Base-by-base conservation (phyloP, 179 eudicot species). In the Beta corolliflora region DNA sequence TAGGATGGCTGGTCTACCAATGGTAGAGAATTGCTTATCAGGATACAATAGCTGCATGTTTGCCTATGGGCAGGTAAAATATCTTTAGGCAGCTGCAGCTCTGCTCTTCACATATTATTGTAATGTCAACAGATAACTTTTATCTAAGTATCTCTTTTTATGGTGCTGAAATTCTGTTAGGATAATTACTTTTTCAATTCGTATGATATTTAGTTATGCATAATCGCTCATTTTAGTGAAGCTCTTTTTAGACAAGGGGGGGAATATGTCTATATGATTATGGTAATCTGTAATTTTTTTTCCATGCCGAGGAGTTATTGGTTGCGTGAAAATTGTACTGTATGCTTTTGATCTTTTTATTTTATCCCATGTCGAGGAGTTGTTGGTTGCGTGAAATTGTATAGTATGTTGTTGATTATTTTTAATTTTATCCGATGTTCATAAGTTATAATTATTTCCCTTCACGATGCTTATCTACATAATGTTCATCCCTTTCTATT, bases 31-130 rank as follows among this genome's bases (percentile, higher is more conserved):
- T 86, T 97, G 98, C 83, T 86, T 97, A 83, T 97, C 97, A 76
- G 99, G 99, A 74, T 97, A 97, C 77, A 93, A 97, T 68, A 97
- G 99, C 81, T 97, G 98, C 82, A 90, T 97, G 91, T 97, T 97
- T 83, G 98, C 99, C 12, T 97, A 97, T 79, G 99, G 98, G 70
- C 99, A 97, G 98, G 99, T 97, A 85, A 66, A n/a, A 55, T 54
- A 13, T 41, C 72, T 14, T 41, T 61, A 46, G 2, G 29, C 14
- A 44, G 58, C 60, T 75, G 29, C 14, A 44, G 58, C 60, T 75
- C 18, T 69, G 52, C 60, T 15, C 21, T 52, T 73, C 78, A 60
- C 56, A 23, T 16, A 9, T 0, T 25, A 23, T 59, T 16, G 2
- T 4, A 56, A 63, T 36, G 75, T 46, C 7, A 23, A 31, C 14